A percentile compares a stretch with the other conserved stretches of the same genome.
Conservation (phyloP, 2,329 filamentous ascomycete species). For the Phoma herbarum region DNA sequence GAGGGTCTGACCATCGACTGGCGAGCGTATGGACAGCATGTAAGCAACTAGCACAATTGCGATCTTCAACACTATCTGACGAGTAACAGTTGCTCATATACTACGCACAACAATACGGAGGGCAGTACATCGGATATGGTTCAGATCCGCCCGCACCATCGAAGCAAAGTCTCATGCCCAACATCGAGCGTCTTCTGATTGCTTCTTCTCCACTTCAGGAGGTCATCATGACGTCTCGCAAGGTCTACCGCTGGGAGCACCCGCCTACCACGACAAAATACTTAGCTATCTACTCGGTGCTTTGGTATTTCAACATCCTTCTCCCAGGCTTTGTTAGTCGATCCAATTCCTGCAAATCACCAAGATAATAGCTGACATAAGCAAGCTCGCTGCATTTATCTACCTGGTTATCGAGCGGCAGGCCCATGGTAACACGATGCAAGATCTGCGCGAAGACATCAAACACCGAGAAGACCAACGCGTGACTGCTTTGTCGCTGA, state of each 20-base stretch:
- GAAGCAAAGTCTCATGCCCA: constrained; percentile 47
- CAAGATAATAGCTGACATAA: neutral
- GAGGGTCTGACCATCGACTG: constrained; percentile 38
- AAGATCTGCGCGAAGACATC: constrained; percentile 43
- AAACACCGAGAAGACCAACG: constrained; percentile 43
- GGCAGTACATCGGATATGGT: constrained; percentile 50
- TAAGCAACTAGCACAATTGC: constrained; percentile 20
- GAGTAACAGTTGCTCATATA: constrained; percentile 38
- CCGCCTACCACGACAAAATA: constrained; percentile 44
- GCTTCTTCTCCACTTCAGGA: constrained; percentile 50
- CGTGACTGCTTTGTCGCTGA: constrained; percentile 43
- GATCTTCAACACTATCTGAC: constrained; percentile 9
- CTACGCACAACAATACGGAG: constrained; percentile 45
- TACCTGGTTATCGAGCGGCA: constrained; percentile 38
- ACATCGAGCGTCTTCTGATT: constrained; percentile 50
- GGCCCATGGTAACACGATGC: constrained; percentile 30
- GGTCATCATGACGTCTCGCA: constrained; percentile 45
- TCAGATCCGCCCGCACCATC: constrained; percentile 40
- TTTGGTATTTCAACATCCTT: constrained; percentile 42
- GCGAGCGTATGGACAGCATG: constrained; percentile 40
- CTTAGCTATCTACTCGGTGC: constrained; percentile 31
- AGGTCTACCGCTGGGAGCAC: constrained; percentile 51
- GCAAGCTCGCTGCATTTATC: constrained; percentile 32
- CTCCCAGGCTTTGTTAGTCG: constrained; percentile 39
- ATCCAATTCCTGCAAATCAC: neutral